Percentiles rank a stretch among this genome's conserved stretches.
These are phyloP conservation scores for Calocera viscosa DNA, from an alignment of 768 basidiomycete genomes.

Conservation along the genomic window DNA sequence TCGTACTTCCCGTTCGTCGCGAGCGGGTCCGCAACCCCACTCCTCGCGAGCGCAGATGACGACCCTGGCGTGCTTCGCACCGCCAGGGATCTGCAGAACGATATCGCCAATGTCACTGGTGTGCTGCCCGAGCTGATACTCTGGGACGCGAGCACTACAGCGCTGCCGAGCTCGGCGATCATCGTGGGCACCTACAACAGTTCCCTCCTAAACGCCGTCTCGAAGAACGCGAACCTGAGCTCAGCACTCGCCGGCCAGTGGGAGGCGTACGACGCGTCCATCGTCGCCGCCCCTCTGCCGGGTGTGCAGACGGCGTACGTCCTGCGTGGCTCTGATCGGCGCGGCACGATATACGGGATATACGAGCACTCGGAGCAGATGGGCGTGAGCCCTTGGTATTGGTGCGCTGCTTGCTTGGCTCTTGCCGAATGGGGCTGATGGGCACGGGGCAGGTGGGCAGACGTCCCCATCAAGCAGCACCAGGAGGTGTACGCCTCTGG, in stretches of 20 bases:
- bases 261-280: conserved; percentile 47
- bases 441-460: conserved; percentile 40
- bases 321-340: conserved; percentile 54
- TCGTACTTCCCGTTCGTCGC: conserved; percentile 15
- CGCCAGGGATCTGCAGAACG: conserved; percentile 45
- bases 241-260: conserved; percentile 63
- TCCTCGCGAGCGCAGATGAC: conserved; percentile 32
- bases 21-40: conserved; percentile 2
- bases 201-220: conserved; percentile 38
- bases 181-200: conserved; percentile 57
- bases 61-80: conserved; percentile 54
- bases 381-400: conserved; percentile 37
- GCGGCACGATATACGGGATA: conserved; percentile 53
- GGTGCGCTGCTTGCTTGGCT: conserved; percentile 21
- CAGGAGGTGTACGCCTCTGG: conserved; percentile 34
- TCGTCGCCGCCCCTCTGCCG: conserved; percentile 44
- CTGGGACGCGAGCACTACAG: conserved; percentile 21
- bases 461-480: conserved; percentile 49
- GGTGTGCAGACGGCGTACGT: conserved; percentile 51
- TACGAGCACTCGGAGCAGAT: conserved; percentile 62
- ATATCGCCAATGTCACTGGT: conserved; percentile 50
- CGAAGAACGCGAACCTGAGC: conserved; percentile 43
- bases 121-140: conserved; percentile 40
- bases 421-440: background rate
- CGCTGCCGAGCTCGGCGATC: conserved; percentile 33